A percentile compares a stretch with the other conserved stretches of the same genome.
Evolutionary conservation across 805 yeast species (phyloP).

Genomic region (Pichia deserticola): DNA sequence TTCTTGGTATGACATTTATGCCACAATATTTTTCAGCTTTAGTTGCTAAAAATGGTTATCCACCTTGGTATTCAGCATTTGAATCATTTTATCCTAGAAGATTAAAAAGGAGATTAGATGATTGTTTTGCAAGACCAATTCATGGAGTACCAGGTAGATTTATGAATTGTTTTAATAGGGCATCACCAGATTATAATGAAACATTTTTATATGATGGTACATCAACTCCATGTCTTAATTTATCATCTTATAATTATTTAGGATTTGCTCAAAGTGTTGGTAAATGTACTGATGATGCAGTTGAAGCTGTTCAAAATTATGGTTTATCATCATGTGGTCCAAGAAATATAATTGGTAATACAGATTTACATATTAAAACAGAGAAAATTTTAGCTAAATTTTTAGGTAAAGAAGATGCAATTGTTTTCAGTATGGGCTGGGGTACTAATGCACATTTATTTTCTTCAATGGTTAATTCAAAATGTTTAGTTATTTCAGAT

Average conservation of each 20-base stretch:
- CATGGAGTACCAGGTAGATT: constrained; percentile 96
- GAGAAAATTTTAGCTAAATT: constrained; percentile 76
- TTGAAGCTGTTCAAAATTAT: constrained; percentile 51
- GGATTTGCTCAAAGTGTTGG: constrained; percentile 98
- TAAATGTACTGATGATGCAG: constrained; percentile 74
- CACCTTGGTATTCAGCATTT: constrained; percentile 92
- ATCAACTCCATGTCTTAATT: constrained; percentile 69
- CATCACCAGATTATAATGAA: constrained; percentile 55
- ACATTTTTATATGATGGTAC: constrained; percentile 71
- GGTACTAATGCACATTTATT: constrained; percentile 91
- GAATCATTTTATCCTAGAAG: constrained; percentile 92
- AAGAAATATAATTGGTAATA: constrained; percentile 65
- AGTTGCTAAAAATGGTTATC: constrained; percentile 77
- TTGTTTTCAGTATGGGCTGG: constrained; percentile 89
- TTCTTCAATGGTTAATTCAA: constrained; percentile 72
- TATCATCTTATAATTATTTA: constrained; percentile 86
- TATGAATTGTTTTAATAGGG: constrained; percentile 74
- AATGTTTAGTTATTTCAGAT: constrained; percentile 88
- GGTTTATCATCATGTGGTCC: constrained; percentile 82
- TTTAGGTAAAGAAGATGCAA: constrained; percentile 83
- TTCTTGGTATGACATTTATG: constrained; percentile 67
- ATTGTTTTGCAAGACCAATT: constrained; percentile 93
- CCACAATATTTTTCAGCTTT: constrained; percentile 60
- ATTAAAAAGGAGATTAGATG: constrained; percentile 83
- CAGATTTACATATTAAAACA: constrained; percentile 64